Evolutionary conservation across 768 basidiomycete species (phyloP), one percentile per base, ranked within the genome.

Genomic region (Pleurotus ostreatus): DNA sequence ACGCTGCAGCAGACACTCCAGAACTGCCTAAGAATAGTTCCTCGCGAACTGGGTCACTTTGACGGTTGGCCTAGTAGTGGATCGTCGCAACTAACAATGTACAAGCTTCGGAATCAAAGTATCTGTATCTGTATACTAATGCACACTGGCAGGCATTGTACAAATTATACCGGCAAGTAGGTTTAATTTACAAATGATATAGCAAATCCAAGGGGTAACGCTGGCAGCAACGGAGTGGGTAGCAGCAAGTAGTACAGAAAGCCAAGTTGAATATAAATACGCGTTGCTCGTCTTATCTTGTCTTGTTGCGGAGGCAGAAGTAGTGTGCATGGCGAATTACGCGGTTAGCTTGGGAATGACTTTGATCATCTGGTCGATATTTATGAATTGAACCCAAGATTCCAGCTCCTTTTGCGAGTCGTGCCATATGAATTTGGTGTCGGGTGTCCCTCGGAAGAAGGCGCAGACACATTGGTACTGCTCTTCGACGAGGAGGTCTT

Each of bases 371-470:
- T 90, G 85, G 71, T 91, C 88, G 56, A 91, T 84, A 58, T 84
- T 88, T 63, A 92, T 84, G 62, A 91, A 92, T 70, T 92, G 89
- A 13, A 92, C 87, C 88, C 89, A 91, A 38, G 78, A 81, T 64
- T 87, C 86, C 59, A 92, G 66, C 44, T 89, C 83, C 62, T 84
- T 82, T 41, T 75, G 68, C 22, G 81, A 82, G 46, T 84, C 80
- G 57, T 89, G 81, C 81, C 85, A 92, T 13, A 92, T 78, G 61
- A 90, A 91, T 57, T 75, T 83, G 55, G 81, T 81, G 57, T 86
- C 82, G 30, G 74, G 70, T 4, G 78, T 80, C 8, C 86, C 86
- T 26, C 89, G 76, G 73, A 85, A 92, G 68, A 89, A 90, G 2
- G 89, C 89, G 46, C 80, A 81, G 3, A 84, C 87, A 65, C 89